Conservation (phyloP, 805 yeast genomes). For the Diddensiella caesifluorescens region DNA sequence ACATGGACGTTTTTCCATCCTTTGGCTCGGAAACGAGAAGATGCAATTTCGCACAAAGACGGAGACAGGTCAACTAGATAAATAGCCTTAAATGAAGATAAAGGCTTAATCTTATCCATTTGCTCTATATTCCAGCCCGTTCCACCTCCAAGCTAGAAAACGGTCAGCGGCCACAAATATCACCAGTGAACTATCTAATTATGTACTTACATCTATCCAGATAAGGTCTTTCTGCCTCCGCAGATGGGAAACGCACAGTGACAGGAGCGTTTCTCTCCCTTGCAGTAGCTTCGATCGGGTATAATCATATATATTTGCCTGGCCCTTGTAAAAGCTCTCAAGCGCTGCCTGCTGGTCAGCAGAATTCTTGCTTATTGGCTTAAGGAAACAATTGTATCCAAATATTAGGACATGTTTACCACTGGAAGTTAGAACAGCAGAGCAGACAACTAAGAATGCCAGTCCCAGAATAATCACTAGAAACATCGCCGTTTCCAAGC, state of each 20-base stretch:
- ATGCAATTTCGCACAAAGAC: slow-evolving; percentile 69
- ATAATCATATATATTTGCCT: slow-evolving; percentile 70
- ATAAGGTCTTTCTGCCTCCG: slow-evolving; percentile 30
- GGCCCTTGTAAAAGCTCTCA: slow-evolving; percentile 68
- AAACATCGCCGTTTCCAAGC: too few relatives aligned
- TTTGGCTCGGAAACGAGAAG: slow-evolving; percentile 44
- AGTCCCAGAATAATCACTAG: background rate
- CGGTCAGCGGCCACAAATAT: too few relatives aligned
- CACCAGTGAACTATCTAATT: too few relatives aligned
- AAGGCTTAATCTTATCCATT: slow-evolving; percentile 54
- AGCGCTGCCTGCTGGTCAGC: slow-evolving; percentile 50
- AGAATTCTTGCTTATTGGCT: slow-evolving; percentile 44
- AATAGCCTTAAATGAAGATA: slow-evolving; percentile 53
- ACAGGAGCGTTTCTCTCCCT: slow-evolving; percentile 64
- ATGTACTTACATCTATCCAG: slow-evolving; percentile 26
- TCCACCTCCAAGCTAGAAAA: slow-evolving; percentile 62
- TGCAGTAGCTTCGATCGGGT: slow-evolving; percentile 62
- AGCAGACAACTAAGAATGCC: slow-evolving; percentile 1
- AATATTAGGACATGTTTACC: slow-evolving; percentile 27
- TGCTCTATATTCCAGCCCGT: slow-evolving; percentile 78
- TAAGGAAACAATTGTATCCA: slow-evolving; percentile 51
- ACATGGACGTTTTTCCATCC: slow-evolving; percentile 60
- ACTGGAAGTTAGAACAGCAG: background rate
- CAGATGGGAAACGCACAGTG: slow-evolving; percentile 54
- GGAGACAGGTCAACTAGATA: slow-evolving; percentile 74